Evolutionary conservation across 2,329 filamentous ascomycete genomes (phyloP).

Genomic region (Pseudogymnoascus destructans): DNA sequence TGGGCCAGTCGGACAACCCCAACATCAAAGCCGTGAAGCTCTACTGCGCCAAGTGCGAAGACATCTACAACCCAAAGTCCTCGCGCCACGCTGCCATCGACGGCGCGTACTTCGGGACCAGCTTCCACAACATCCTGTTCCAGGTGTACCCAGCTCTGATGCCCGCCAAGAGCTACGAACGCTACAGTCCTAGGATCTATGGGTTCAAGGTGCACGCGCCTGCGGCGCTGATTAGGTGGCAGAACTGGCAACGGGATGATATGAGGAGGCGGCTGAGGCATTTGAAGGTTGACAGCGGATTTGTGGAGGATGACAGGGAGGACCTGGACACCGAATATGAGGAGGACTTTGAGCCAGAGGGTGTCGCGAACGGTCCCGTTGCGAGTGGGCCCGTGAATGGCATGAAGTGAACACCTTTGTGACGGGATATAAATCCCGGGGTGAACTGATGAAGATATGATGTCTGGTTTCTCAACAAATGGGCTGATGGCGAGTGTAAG

Average conservation of each 20-base stretch:
- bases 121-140: constrained; percentile 98
- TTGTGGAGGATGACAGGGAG: constrained; percentile 49
- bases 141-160: constrained; percentile 90
- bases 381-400: background rate
- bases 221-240: constrained; percentile 83
- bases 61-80: constrained; percentile 97
- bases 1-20: constrained; percentile 83
- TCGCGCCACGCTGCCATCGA: constrained; percentile 91
- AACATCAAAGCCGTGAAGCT: constrained; percentile 87
- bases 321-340: background rate
- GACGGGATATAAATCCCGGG: background rate
- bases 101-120: constrained; percentile 94
- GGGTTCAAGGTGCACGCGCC: constrained; percentile 91
- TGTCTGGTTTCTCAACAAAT: constrained; percentile 7
- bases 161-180: constrained; percentile 69
- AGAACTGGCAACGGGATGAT: constrained; percentile 65
- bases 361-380: background rate
- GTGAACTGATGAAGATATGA: constrained; percentile 4
- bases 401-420: background rate
- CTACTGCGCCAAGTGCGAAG: constrained; percentile 94
- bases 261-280: constrained; percentile 65
- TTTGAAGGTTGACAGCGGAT: constrained; percentile 65
- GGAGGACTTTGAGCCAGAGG: constrained; percentile 1
- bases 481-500: background rate
- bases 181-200: constrained; percentile 83